Percentiles rank a stretch among this genome's conserved stretches.
Evolutionary conservation across 225 moss, liverwort and hornwort genomes (phyloP).

Genomic region (Polytrichum commune): DNA sequence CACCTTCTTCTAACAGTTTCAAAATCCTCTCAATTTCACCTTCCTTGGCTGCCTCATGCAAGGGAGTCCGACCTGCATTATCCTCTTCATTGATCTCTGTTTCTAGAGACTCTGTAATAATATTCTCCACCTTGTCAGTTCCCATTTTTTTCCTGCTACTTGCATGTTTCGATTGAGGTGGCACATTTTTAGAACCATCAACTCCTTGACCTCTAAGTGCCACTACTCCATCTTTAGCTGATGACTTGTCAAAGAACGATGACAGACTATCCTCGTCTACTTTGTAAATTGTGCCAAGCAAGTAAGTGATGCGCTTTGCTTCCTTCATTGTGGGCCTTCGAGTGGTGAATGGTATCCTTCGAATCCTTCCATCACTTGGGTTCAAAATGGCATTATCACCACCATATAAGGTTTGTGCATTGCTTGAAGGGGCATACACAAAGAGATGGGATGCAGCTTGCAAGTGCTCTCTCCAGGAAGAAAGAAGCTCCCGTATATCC

Average conservation of each 20-base stretch:
- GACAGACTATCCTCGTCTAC: constrained; percentile 32
- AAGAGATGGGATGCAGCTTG: constrained; percentile 83
- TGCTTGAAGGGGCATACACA: constrained; percentile 93
- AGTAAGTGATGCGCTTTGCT: constrained; percentile 76
- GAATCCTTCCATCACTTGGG: constrained; percentile 75
- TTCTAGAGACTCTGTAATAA: constrained; percentile 15
- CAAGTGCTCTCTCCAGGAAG: constrained; percentile 73
- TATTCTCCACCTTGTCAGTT: constrained; percentile 25
- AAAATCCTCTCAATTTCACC: constrained; percentile 59
- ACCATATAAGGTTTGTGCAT: constrained; percentile 83
- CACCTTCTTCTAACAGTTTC: constrained; percentile 69
- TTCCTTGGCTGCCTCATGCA: constrained; percentile 79
- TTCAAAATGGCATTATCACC: constrained; percentile 70
- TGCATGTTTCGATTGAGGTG: constrained; percentile 23
- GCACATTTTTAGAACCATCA: constrained; percentile 6
- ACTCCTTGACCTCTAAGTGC: constrained; percentile 23
- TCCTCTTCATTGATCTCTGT: constrained; percentile 26
- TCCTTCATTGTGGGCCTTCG: constrained; percentile 94
- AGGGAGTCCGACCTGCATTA: constrained; percentile 30
- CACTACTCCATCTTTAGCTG: constrained; percentile 17
- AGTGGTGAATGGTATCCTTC: constrained; percentile 87
- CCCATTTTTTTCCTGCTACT: constrained; percentile 26
- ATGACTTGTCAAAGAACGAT: constrained; percentile 22
- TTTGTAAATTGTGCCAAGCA: constrained; percentile 58
- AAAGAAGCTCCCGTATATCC: constrained; percentile 89